These are phyloP conservation scores for Sesbania bispinosa DNA, from an alignment of 306 rosid genomes.

Conservation along the genomic window DNA sequence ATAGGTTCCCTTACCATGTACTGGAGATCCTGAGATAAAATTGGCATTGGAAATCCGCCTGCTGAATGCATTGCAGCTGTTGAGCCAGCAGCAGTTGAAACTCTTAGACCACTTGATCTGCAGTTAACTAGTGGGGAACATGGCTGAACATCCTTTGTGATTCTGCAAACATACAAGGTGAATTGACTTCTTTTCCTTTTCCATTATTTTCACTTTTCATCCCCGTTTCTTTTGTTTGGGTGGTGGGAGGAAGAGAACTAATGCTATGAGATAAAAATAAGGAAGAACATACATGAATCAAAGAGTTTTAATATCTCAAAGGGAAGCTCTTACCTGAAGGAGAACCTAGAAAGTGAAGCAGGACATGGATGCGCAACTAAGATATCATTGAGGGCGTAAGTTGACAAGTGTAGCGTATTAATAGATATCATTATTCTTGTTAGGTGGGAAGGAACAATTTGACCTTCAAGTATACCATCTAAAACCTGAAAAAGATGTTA, in stretches of 20 bases:
- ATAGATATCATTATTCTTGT: conserved; percentile 56
- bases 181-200: neutral
- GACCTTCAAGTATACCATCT: conserved; percentile 59
- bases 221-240: neutral
- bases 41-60: conserved; percentile 75
- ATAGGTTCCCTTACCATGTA: conserved; percentile 94
- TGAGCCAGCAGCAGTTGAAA: conserved; percentile 90
- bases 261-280: neutral
- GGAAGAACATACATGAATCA: neutral
- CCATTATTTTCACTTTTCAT: neutral
- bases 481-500: conserved; percentile 54
- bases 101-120: conserved; percentile 90
- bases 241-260: neutral
- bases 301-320: neutral
- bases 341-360: conserved; percentile 74
- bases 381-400: conserved; percentile 79
- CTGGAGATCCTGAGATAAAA: conserved; percentile 71
- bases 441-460: conserved; percentile 48
- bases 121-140: conserved; percentile 47
- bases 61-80: conserved; percentile 96
- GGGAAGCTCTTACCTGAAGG: conserved; percentile 56
- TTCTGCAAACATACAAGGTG: conserved; percentile 46
- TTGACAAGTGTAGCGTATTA: conserved; percentile 47
- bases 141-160: conserved; percentile 44
- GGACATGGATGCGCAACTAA: conserved; percentile 86